Conservation (phyloP, 495 filamentous ascomycete genomes). For the Gamarada debralockiae region DNA sequence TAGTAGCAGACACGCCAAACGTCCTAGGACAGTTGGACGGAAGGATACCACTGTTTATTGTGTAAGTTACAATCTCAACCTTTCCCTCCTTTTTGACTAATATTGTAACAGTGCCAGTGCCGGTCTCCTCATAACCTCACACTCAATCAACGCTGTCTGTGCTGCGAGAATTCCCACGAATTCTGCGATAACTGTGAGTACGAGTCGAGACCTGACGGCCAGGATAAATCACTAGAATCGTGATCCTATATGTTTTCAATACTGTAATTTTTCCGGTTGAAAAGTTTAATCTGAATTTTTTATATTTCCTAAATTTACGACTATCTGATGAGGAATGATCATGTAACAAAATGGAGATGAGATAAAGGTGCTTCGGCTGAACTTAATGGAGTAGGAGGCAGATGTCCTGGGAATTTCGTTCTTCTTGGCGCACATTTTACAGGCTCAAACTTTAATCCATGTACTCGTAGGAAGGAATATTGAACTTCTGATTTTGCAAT, state of each 20-base stretch:
- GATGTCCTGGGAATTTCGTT: not conserved
- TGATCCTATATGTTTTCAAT: too few species aligned
- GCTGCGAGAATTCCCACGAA: conserved; percentile 1
- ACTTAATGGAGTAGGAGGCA: not conserved
- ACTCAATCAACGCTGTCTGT: not conserved
- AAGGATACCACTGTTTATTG: conserved; percentile 7
- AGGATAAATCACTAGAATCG: not conserved
- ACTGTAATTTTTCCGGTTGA: too few species aligned
- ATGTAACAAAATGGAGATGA: not conserved
- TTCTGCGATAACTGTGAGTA: not conserved
- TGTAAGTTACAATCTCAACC: conserved; percentile 1
- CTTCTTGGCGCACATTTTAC: not conserved
- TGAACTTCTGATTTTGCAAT: too few species aligned
- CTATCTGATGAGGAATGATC: not conserved
- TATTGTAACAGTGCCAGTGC: conserved; percentile 12
- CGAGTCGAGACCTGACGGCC: not conserved
- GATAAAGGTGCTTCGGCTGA: not conserved
- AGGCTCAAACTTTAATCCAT: not conserved
- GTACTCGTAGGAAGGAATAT: not conserved
- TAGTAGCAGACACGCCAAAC: not conserved
- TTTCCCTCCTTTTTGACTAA: not conserved
- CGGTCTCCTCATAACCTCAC: not conserved
- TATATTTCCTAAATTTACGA: too few species aligned
- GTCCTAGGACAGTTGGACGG: not conserved
- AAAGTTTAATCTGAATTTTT: too few species aligned